These are phyloP conservation scores for Leccinum subgranulosum DNA, from an alignment of 768 basidiomycete genomes.

Conservation along the genomic window DNA sequence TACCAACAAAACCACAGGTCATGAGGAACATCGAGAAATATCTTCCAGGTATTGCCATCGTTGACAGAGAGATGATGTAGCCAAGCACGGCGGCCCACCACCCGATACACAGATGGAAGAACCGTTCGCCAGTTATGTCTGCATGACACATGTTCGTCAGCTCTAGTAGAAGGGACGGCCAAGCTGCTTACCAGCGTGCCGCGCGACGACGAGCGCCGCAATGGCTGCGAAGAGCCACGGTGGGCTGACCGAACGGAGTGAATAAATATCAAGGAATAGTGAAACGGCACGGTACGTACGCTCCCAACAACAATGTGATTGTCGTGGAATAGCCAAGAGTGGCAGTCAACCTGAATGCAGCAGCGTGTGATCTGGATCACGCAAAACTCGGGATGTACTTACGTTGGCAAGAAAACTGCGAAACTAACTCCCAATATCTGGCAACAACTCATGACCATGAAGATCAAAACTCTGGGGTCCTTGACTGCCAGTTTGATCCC, in stretches of 20 bases:
- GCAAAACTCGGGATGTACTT: slow-evolving; percentile 7
- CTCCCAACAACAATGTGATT: slow-evolving; percentile 54
- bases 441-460: slow-evolving; percentile 51
- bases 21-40: not conserved
- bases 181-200: slow-evolving; percentile 45
- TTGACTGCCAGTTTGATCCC: slow-evolving; percentile 49
- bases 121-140: not conserved
- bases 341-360: slow-evolving; percentile 44
- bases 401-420: slow-evolving; percentile 58
- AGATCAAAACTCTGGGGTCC: slow-evolving; percentile 52
- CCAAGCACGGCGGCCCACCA: not conserved
- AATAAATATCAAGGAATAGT: not conserved
- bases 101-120: not conserved
- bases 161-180: not conserved
- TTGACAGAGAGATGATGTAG: not conserved
- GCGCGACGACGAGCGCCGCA: slow-evolving; percentile 49
- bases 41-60: not conserved
- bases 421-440: slow-evolving; percentile 60
- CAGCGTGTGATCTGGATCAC: not conserved
- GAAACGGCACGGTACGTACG: slow-evolving; percentile 37
- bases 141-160: not conserved
- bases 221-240: slow-evolving; percentile 59
- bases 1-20: not conserved
- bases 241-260: slow-evolving; percentile 37
- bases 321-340: slow-evolving; percentile 64